A percentile compares a stretch with the other conserved stretches of the same genome.
These are phyloP conservation scores for Aspergillus fumigatiaffinis DNA, from an alignment of 2,329 filamentous ascomycete genomes.

Conservation along the genomic window DNA sequence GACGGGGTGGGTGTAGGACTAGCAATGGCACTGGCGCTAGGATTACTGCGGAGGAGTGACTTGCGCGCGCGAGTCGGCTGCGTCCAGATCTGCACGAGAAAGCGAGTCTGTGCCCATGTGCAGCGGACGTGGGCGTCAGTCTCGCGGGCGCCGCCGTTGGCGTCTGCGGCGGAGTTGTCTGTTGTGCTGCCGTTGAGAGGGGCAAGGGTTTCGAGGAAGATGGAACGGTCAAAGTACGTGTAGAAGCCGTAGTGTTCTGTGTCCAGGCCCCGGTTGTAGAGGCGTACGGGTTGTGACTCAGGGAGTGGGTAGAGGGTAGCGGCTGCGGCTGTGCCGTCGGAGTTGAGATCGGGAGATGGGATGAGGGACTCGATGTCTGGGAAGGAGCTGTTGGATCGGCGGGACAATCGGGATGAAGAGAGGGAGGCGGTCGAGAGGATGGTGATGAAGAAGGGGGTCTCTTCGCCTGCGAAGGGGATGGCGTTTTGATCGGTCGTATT, in stretches of 20 bases:
- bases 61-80: conserved; percentile 35
- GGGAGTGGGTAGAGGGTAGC: conserved; percentile 69
- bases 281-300: conserved; percentile 68
- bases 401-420: conserved; percentile 39
- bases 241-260: conserved; percentile 95
- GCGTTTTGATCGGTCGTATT: conserved; percentile 76
- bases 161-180: conserved; percentile 42
- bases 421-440: conserved; percentile 49
- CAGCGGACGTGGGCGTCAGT: conserved; percentile 48
- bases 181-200: conserved; percentile 41
- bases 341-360: conserved; percentile 58
- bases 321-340: conserved; percentile 68
- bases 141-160: conserved; percentile 48
- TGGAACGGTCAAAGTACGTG: conserved; percentile 81
- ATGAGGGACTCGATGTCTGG: conserved; percentile 54
- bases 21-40: conserved; percentile 2
- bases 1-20: conserved; percentile 11
- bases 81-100: conserved; percentile 62
- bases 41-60: conserved; percentile 17
- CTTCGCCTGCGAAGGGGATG: conserved; percentile 73
- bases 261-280: conserved; percentile 76
- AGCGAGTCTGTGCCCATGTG: conserved; percentile 59
- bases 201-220: conserved; percentile 66
- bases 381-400: conserved; percentile 31
- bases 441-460: conserved; percentile 84